Evolutionary conservation across 2,329 filamentous ascomycete species (phyloP).

Genomic region (Penicillium hordei): DNA sequence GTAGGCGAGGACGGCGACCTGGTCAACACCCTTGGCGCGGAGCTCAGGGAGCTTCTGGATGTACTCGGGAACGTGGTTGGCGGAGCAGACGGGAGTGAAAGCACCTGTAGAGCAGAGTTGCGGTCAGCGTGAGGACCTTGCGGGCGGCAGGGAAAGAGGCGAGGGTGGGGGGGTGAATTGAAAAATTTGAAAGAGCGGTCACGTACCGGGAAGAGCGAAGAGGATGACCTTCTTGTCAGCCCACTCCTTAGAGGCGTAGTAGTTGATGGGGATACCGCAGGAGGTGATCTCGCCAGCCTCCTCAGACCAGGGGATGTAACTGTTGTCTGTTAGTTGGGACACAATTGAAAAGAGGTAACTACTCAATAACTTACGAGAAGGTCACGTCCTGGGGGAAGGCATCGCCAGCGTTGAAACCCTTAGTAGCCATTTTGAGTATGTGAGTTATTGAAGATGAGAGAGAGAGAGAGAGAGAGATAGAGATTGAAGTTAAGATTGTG

Average conservation of each 20-base stretch:
- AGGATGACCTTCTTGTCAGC: constrained; percentile 70
- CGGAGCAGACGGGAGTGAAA: constrained; percentile 85
- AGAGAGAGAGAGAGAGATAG: constrained; percentile 8
- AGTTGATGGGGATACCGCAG: constrained; percentile 76
- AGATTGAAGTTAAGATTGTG: constrained; percentile 6
- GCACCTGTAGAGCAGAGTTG: constrained; percentile 53
- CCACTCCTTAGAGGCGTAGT: constrained; percentile 76
- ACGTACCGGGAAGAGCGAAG: constrained; percentile 63
- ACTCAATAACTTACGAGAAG: constrained; percentile 62
- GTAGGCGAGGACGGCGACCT: constrained; percentile 75
- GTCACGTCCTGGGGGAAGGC: constrained; percentile 75
- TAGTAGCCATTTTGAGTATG: constrained; percentile 55
- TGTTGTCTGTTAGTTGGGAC: constrained; percentile 30
- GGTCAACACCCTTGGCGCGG: constrained; percentile 77
- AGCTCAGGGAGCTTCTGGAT: constrained; percentile 69
- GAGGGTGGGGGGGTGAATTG: not conserved
- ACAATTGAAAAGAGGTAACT: not conserved
- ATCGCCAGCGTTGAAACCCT: constrained; percentile 73
- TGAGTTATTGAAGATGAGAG: not conserved
- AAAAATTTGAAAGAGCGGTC: constrained; percentile 15
- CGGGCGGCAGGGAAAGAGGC: not conserved
- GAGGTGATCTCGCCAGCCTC: constrained; percentile 68
- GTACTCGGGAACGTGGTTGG: constrained; percentile 77
- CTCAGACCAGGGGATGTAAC: constrained; percentile 73
- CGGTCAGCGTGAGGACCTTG: constrained; percentile 21